Conservation (phyloP, 1,284 basidiomycete genomes). For the Flammula alnicola region DNA sequence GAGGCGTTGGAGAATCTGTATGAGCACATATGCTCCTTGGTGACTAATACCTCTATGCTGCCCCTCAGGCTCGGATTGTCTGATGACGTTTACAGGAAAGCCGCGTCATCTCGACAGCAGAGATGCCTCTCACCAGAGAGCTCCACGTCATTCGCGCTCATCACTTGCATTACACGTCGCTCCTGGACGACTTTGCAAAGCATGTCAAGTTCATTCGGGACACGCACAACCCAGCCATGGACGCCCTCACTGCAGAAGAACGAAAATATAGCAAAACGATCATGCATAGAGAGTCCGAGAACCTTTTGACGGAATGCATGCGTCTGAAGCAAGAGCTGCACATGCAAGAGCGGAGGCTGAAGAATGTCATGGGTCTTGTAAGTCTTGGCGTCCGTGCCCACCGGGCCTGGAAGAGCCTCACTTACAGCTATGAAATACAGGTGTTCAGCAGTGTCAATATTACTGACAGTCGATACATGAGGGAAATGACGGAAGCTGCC, state of each 20-base stretch:
- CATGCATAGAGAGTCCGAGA: slow-evolving; percentile 48
- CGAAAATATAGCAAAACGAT: slow-evolving; percentile 25
- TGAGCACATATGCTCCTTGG: slow-evolving; percentile 49
- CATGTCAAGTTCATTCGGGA: slow-evolving; percentile 44
- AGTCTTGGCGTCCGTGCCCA: slow-evolving; percentile 21
- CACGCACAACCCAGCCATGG: slow-evolving; percentile 50
- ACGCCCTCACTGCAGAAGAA: slow-evolving; percentile 24
- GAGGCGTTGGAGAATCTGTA: slow-evolving; percentile 57
- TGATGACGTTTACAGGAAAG: slow-evolving; percentile 45
- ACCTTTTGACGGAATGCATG: slow-evolving; percentile 49
- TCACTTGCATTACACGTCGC: slow-evolving; percentile 47
- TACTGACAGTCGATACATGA: slow-evolving; percentile 51
- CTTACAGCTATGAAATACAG: slow-evolving; percentile 29
- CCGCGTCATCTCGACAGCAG: slow-evolving; percentile 39
- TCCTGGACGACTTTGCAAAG: slow-evolving; percentile 48
- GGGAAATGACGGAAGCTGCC: slow-evolving; percentile 49
- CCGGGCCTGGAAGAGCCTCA: background rate
- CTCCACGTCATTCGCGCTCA: slow-evolving; percentile 50
- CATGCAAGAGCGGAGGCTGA: slow-evolving; percentile 53
- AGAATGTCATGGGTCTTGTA: slow-evolving; percentile 59
- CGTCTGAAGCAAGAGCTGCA: slow-evolving; percentile 46
- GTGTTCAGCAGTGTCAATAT: slow-evolving; percentile 57
- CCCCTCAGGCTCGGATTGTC: too few species aligned
- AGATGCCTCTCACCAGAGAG: slow-evolving; percentile 39
- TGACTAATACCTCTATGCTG: slow-evolving; percentile 26